phyloP scores from a whole-genome alignment of 208 protist species.

The Acanthamoeba quina region DNA sequence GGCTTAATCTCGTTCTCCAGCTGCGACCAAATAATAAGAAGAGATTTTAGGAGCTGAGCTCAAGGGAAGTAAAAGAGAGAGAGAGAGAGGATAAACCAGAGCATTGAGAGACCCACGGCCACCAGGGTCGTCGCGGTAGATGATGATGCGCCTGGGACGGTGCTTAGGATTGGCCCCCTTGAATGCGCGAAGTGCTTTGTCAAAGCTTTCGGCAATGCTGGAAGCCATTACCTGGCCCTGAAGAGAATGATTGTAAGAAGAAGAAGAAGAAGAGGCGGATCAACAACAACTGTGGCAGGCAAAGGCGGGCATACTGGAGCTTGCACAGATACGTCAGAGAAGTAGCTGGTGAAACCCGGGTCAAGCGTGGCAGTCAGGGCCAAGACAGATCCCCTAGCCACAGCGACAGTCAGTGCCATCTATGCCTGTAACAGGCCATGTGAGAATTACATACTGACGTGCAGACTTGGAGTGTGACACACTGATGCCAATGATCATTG shows the following conservation, averaged over 20 bases:
- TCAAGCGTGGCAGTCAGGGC: neutral
- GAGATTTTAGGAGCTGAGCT: no score
- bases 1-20: no score
- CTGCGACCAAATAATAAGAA: no score
- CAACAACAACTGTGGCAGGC: no score
- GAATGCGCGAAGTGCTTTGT: neutral
- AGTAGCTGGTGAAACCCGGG: neutral
- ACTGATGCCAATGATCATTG: neutral
- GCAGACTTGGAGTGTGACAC: constrained; percentile 5
- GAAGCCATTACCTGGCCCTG: neutral
- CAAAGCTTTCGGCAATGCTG: neutral
- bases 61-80: no score
- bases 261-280: no score
- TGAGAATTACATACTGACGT: no score
- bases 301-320: no score
- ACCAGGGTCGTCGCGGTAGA: neutral
- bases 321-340: neutral
- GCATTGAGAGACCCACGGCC: neutral
- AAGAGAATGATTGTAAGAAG: neutral
- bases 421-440: no score
- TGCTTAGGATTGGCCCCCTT: neutral
- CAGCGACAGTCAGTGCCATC: no score
- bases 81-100: neutral
- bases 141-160: neutral
- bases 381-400: neutral